Evolutionary conservation across 2,329 filamentous ascomycete species (phyloP).

Genomic region (Bisporella sp.): DNA sequence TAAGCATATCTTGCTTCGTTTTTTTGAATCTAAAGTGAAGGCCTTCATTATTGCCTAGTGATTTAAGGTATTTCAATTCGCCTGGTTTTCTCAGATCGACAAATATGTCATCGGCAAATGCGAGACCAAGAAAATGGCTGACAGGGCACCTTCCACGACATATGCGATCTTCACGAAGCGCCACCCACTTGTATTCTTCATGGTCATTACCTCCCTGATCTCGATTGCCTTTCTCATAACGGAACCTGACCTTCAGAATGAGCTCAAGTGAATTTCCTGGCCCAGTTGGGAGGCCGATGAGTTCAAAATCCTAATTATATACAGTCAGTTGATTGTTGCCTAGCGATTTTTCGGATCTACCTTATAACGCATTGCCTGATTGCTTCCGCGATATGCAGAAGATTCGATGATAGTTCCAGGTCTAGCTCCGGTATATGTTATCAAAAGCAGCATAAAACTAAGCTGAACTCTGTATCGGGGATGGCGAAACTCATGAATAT

Average conservation of each 20-base stretch:
- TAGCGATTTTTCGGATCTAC: neutral
- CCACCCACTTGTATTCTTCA: neutral
- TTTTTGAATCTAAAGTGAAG: neutral
- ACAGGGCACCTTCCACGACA: slow-evolving; percentile 1
- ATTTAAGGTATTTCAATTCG: neutral
- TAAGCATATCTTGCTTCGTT: neutral
- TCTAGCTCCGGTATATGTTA: slow-evolving; percentile 4
- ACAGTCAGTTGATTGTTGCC: neutral
- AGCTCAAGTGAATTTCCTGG: neutral
- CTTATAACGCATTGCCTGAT: slow-evolving; percentile 3
- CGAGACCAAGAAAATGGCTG: slow-evolving; percentile 1
- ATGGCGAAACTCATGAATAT: neutral
- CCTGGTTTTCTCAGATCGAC: neutral
- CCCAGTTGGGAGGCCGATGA: neutral
- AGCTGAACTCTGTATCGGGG: neutral
- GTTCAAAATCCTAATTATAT: neutral
- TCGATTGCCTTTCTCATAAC: slow-evolving; percentile 1
- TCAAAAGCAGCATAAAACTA: neutral
- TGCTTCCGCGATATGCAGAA: neutral
- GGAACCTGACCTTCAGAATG: neutral
- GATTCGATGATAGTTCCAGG: neutral
- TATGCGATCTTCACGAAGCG: neutral
- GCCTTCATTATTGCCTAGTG: neutral
- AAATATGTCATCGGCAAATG: slow-evolving; percentile 1
- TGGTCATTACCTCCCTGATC: neutral